Evolutionary conservation across 2,329 filamentous ascomycete species (phyloP), one percentile per base, ranked within the genome.

Genomic region (Penicillium corylophilum): DNA sequence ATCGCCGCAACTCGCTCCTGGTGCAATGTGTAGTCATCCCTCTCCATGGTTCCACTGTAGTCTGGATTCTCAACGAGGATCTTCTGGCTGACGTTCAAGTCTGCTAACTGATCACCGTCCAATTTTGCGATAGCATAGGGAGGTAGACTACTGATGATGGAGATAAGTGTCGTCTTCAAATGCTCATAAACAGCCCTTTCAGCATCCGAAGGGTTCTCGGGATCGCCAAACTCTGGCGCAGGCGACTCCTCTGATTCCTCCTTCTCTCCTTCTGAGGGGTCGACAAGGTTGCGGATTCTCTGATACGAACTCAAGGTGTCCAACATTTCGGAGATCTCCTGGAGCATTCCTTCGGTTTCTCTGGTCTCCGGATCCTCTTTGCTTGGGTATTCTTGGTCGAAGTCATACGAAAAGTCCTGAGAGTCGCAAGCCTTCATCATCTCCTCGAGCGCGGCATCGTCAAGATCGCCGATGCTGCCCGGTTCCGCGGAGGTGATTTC

Each of bases 111-210:
- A 66, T 95, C 88, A 9, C 90, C 90, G 63, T 95, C 87, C 55
- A 96, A 77, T 64, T 94, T 93, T 5, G 91, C 86, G 22, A 96
- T 88, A 1, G 88, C 89, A 66, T 90, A 94, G 1, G 91, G 91
- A 1, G 91, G 91, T 10, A 96, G 74, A 35, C 82, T 84, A 58
- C 87, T 81, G 54, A 95, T 82, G 56, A 95, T 83, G 26, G 91
- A 75, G 0, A 83, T 77, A 18, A 96, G 76, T 65, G 92, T 89
- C 4, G 85, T 82, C 66, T 88, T 90, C 46, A 96, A 78, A 23
- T 86, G 80, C 57, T 90, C 80, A 67, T 95, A 95, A 0, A 82
- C 74, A 35, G 76, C 75, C 33, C 77, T 68, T 60, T 87, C 84
- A 26, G 80, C 77, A 16, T 77, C 71, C 0, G 81, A 82, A 5